Conservation (phyloP, 1,284 basidiomycete genomes). For the Cutaneotrichosporon sp. region DNA sequence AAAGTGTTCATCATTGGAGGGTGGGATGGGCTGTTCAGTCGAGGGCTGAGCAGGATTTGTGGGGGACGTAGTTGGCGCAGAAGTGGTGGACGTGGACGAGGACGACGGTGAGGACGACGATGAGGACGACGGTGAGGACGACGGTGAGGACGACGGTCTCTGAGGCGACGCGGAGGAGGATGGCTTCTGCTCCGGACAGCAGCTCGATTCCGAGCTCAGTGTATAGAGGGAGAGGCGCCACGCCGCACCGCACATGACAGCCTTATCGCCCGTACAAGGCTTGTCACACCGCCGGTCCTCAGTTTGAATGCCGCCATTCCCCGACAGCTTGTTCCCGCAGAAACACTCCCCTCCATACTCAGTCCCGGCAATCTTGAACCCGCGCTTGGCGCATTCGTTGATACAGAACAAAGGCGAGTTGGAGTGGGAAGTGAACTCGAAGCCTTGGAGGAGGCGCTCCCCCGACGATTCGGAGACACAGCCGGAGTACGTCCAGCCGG, state of each 20-base stretch:
- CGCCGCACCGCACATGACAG: slow-evolving; percentile 32
- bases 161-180: neutral
- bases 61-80: neutral
- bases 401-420: slow-evolving; percentile 38
- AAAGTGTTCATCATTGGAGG: slow-evolving; percentile 26
- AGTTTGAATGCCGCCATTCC: slow-evolving; percentile 26
- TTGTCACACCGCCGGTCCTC: slow-evolving; percentile 28
- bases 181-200: neutral
- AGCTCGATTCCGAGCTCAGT: neutral
- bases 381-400: slow-evolving; percentile 36
- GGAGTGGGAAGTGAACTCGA: slow-evolving; percentile 26
- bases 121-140: no score
- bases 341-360: slow-evolving; percentile 47
- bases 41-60: no score
- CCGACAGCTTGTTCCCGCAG: slow-evolving; percentile 33
- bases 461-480: slow-evolving; percentile 43
- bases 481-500: slow-evolving; percentile 42
- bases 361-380: slow-evolving; percentile 41
- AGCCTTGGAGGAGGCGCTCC: slow-evolving; percentile 38
- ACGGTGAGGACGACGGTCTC: no score
- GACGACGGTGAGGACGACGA: neutral
- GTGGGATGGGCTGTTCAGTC: no score
- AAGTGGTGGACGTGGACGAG: slow-evolving; percentile 1
- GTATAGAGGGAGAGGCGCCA: slow-evolving; percentile 41
- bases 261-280: slow-evolving; percentile 34